Conservation (phyloP, 768 basidiomycete species). For the Rhodocollybia butyracea region DNA sequence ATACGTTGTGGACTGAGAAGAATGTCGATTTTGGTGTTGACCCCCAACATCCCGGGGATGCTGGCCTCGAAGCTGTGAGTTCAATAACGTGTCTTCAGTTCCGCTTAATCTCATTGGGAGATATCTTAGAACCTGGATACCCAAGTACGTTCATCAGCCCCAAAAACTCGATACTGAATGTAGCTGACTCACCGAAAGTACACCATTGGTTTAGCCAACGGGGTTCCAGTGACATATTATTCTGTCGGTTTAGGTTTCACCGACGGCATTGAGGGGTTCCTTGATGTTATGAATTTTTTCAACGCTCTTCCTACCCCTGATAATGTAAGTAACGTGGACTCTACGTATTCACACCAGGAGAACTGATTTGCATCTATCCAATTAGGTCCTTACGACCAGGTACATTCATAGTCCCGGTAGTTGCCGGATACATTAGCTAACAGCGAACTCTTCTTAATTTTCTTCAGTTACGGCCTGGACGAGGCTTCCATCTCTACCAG, state of each 20-base stretch:
- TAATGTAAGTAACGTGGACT: no score
- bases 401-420: no score
- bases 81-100: background rate
- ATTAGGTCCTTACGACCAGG: no score
- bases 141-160: no score
- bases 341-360: no score
- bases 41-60: constrained; percentile 14
- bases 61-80: constrained; percentile 33
- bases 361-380: no score
- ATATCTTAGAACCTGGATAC: constrained; percentile 22
- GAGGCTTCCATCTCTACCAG: constrained; percentile 38
- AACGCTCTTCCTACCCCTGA: constrained; percentile 25
- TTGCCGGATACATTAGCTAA: no score
- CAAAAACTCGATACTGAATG: no score
- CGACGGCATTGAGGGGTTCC: constrained; percentile 29
- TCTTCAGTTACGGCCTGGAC: constrained; percentile 43
- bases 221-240: no score
- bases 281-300: constrained; percentile 28
- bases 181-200: no score
- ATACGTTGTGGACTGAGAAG: constrained; percentile 30
- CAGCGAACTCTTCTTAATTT: background rate
- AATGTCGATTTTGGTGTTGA: constrained; percentile 29
- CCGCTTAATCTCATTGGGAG: background rate
- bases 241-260: constrained; percentile 24
- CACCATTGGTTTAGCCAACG: constrained; percentile 31